Conservation (phyloP, 2,329 filamentous ascomycete species). For the Claviceps purpurea region DNA sequence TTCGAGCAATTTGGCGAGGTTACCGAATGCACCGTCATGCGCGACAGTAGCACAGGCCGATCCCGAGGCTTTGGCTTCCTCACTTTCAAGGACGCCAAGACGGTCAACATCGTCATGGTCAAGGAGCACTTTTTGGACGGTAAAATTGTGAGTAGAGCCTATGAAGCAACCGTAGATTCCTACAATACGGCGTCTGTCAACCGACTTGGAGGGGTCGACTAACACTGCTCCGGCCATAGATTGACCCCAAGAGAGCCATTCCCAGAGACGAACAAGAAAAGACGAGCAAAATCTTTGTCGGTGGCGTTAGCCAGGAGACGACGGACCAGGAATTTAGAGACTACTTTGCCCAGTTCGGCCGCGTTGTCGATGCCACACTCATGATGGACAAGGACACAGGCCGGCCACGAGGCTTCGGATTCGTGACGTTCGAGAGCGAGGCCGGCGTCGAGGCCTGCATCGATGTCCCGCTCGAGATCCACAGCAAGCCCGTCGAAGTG, state of each 20-base stretch:
- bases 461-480: conserved; percentile 72
- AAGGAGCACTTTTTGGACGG: conserved; percentile 97
- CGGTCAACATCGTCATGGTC: conserved; percentile 98
- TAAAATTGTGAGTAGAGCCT: conserved; percentile 64
- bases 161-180: too few species aligned
- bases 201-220: neutral
- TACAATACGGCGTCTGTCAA: too few species aligned
- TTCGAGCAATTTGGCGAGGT: conserved; percentile 98
- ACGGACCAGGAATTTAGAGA: conserved; percentile 93
- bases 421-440: conserved; percentile 96
- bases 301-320: conserved; percentile 92
- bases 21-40: conserved; percentile 97
- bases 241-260: conserved; percentile 94
- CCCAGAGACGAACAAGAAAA: conserved; percentile 96
- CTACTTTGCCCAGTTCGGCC: conserved; percentile 93
- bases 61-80: conserved; percentile 95
- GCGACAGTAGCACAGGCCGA: conserved; percentile 82
- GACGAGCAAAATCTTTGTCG: conserved; percentile 97
- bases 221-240: conserved; percentile 38
- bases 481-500: conserved; percentile 92
- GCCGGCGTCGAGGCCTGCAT: conserved; percentile 87
- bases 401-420: conserved; percentile 90
- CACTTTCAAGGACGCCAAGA: conserved; percentile 95
- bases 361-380: conserved; percentile 90
- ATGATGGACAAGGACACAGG: conserved; percentile 99